phyloP scores from a whole-genome alignment of 2,329 filamentous ascomycete genomes.

The Botrytis fabae region DNA sequence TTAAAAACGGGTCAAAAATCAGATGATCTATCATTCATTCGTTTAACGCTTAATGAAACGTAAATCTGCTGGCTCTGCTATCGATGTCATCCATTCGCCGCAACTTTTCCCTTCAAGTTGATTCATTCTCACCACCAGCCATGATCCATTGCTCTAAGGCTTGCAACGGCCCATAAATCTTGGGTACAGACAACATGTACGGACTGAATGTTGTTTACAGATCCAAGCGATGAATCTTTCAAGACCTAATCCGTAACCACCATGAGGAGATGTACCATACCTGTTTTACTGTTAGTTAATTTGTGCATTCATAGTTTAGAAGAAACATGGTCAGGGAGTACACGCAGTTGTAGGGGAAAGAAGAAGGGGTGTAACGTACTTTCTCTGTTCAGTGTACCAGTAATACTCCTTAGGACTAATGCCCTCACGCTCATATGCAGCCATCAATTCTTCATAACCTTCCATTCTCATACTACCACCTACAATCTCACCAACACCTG shows the following conservation, averaged over 20 bases:
- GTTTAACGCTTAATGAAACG: background rate
- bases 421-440: constrained; percentile 81
- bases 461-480: constrained; percentile 97
- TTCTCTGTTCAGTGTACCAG: constrained; percentile 95
- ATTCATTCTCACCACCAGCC: background rate
- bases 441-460: constrained; percentile 84
- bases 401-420: constrained; percentile 87
- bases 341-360: background rate
- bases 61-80: background rate
- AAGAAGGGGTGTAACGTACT: constrained; percentile 57
- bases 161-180: constrained; percentile 80
- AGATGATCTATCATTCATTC: background rate
- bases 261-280: constrained; percentile 86
- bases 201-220: constrained; percentile 63
- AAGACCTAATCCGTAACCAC: constrained; percentile 81
- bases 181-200: constrained; percentile 72
- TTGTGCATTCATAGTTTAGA: background rate
- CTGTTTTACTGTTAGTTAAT: constrained; percentile 44
- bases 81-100: background rate
- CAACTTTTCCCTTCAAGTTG: background rate
- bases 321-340: no score
- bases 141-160: constrained; percentile 51
- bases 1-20: background rate
- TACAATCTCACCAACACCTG: constrained; percentile 94
- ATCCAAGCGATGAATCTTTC: constrained; percentile 73